A percentile compares a stretch with the other conserved stretches of the same genome.
These are phyloP conservation scores for Coffea humblotiana DNA, from an alignment of 305 asterid genomes.

Conservation along the genomic window DNA sequence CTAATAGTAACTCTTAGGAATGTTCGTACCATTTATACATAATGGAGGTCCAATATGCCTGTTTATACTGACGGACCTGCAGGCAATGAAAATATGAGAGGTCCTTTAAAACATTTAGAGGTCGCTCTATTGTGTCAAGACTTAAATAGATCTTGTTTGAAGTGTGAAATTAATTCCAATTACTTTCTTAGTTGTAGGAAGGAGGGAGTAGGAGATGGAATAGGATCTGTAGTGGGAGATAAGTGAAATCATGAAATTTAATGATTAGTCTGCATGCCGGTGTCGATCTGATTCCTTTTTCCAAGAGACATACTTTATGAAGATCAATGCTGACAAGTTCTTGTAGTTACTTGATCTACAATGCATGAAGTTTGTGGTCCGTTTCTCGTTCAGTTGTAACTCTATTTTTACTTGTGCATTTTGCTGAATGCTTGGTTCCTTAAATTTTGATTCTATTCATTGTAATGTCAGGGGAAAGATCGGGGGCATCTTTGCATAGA, in stretches of 20 bases:
- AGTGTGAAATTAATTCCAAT: not conserved
- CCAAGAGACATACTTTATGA: not conserved
- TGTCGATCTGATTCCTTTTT: not conserved
- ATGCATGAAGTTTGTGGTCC: not conserved
- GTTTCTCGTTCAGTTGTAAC: not conserved
- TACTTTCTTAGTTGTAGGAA: not conserved
- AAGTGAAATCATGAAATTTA: not conserved
- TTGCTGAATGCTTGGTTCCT: not conserved
- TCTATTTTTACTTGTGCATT: not conserved
- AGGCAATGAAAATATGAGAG: no score
- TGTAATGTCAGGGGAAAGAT: conserved; percentile 64
- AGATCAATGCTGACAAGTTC: not conserved
- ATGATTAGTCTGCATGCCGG: not conserved
- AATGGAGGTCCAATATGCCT: not conserved
- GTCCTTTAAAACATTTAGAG: not conserved
- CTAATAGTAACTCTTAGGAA: not conserved
- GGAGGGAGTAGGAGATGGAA: not conserved
- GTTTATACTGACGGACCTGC: not conserved
- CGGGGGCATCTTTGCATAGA: conserved; percentile 78
- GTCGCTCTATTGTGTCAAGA: no score
- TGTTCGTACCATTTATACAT: no score
- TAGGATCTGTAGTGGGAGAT: not conserved
- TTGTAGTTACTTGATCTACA: not conserved
- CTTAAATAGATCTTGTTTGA: not conserved
- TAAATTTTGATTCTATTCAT: not conserved